A percentile compares a stretch with the other conserved stretches of the same genome.
Evolutionary conservation across 257 asterid species (phyloP).

Genomic region (Solanum virginianum): DNA sequence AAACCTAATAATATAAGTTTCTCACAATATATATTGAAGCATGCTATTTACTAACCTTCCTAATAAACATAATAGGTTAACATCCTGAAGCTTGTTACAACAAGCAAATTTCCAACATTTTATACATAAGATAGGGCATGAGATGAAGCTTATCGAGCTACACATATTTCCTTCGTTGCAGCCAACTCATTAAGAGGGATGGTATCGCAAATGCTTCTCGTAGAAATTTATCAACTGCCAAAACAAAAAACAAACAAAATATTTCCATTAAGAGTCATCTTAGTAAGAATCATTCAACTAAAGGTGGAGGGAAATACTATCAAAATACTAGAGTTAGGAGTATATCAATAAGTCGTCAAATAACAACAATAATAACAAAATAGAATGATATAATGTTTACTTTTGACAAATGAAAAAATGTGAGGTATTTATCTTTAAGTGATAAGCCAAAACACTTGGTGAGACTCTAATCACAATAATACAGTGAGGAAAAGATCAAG

Average conservation of each 20-base stretch:
- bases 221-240: constrained; percentile 73
- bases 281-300: neutral
- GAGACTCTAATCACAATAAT: neutral
- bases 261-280: neutral
- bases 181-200: constrained; percentile 17
- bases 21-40: neutral
- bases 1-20: neutral
- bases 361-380: neutral
- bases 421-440: neutral
- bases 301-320: neutral
- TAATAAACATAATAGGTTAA: neutral
- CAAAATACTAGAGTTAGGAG: neutral
- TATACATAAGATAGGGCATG: constrained; percentile 11
- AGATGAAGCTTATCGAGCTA: neutral
- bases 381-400: neutral
- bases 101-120: constrained; percentile 21
- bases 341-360: neutral
- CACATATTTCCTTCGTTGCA: constrained; percentile 1
- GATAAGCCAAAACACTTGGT: neutral
- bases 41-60: neutral
- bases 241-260: neutral
- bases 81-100: constrained; percentile 10
- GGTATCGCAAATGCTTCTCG: constrained; percentile 70
- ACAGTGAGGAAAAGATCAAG: neutral
- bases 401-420: neutral